These are phyloP conservation scores for Aspergillus conjunctus DNA, from an alignment of 495 filamentous ascomycete genomes.

Conservation along the genomic window DNA sequence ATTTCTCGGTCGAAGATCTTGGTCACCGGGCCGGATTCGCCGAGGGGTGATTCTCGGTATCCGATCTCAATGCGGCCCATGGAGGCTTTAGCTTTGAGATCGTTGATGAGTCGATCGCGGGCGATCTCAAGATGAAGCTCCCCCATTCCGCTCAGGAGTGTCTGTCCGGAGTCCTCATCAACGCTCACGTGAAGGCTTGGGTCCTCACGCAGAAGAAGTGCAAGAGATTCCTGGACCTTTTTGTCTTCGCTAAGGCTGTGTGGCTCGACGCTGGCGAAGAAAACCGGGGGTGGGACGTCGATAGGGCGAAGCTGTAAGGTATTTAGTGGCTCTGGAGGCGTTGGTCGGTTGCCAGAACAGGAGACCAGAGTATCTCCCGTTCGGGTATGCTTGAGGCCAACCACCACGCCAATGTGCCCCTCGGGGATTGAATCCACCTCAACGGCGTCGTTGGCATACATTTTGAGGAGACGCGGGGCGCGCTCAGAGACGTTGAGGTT, in stretches of 20 bases:
- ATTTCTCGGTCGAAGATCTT: conserved; percentile 75
- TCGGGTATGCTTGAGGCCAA: conserved; percentile 82
- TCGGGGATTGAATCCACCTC: conserved; percentile 77
- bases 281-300: conserved; percentile 88
- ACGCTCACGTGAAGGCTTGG: conserved; percentile 84
- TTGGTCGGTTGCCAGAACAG: conserved; percentile 62
- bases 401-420: conserved; percentile 95
- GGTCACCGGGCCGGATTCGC: conserved; percentile 53
- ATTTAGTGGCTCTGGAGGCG: conserved; percentile 68
- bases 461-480: conserved; percentile 79
- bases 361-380: conserved; percentile 92
- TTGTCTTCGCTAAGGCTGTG: conserved; percentile 77
- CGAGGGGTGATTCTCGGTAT: conserved; percentile 78
- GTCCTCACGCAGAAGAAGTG: conserved; percentile 83
- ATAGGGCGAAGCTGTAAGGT: conserved; percentile 85
- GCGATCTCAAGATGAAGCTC: conserved; percentile 98
- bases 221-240: conserved; percentile 71
- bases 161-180: conserved; percentile 91
- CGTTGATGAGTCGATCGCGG: conserved; percentile 78
- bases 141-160: conserved; percentile 93
- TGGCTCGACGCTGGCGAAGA: conserved; percentile 91
- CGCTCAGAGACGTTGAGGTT: conserved; percentile 81
- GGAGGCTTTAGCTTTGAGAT: conserved; percentile 84
- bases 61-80: conserved; percentile 96
- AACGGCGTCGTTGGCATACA: conserved; percentile 87